Evolutionary conservation across 257 asterid genomes (phyloP), one percentile per base, ranked within the genome.

Genomic region (Lantana camara): DNA sequence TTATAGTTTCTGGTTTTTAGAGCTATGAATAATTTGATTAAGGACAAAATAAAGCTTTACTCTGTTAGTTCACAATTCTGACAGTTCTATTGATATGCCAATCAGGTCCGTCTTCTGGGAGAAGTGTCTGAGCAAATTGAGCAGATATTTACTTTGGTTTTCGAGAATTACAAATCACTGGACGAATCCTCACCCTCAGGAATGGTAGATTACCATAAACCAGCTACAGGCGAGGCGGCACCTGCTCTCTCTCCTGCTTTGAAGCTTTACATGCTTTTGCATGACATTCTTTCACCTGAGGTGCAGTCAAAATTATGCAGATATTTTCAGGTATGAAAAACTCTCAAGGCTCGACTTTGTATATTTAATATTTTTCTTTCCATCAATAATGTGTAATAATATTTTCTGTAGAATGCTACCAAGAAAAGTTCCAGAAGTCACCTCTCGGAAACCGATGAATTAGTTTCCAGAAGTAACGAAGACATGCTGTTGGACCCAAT

Each of bases 401-500:
- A 41, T 35, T 48, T 67, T 67, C 27, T 75, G 79, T 77, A 93
- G 98, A 80, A 71, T 77, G 98, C 98, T 29, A 85, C 87, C 21
- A 93, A 86, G 83, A 93, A 89, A 81, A 79, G 98, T 77, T 87
- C 94, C 9, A 82, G 82, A 69, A 73, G 84, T 76, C 94, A 89
- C 82, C 73, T 87, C 81, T 72, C 90, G n/a, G 98, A 89, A 74
- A 85, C 96, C 2, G 97, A 93, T 40, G 98, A 93, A 64, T 85
- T 78, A 30, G 73, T 87, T 37, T 82, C 90, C 57, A 85, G 29
- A 82, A 82, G 82, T 63, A 85, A 69, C 4, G 91, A 81, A 19
- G 87, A 78, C 67, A 70, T 77, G 60, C 49, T 77, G 82, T 78
- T 77, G 88, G 96, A 93, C 73, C 89, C 94, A 0, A 60, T 82